phyloP scores from a whole-genome alignment of 345 rosid species.

The Sonneratia alba region DNA sequence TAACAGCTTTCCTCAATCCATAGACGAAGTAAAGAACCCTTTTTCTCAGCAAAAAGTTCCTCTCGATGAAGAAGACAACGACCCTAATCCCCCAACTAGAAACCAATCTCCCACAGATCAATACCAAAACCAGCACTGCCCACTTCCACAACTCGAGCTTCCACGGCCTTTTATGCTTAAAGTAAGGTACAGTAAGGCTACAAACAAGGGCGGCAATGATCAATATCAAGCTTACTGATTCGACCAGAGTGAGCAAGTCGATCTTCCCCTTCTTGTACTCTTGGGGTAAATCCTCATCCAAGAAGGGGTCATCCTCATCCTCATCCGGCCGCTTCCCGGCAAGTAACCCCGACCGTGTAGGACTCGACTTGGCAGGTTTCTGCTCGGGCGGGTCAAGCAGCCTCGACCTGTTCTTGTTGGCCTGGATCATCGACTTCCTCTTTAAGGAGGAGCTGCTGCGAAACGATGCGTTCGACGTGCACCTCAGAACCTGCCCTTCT shows the following conservation, averaged over 20 bases:
- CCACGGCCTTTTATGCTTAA: conserved; percentile 25
- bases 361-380: conserved; percentile 8
- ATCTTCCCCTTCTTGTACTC: conserved; percentile 33
- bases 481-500: conserved; percentile 31
- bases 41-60: conserved; percentile 56
- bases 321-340: conserved; percentile 21
- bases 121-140: conserved; percentile 50
- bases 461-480: conserved; percentile 27
- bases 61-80: conserved; percentile 48
- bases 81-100: conserved; percentile 57
- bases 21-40: conserved; percentile 66
- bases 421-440: conserved; percentile 19
- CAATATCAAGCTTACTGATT: conserved; percentile 49
- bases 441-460: conserved; percentile 17
- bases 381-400: conserved; percentile 32
- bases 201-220: conserved; percentile 31
- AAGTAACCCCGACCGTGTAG: background rate
- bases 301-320: conserved; percentile 56
- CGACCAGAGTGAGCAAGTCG: conserved; percentile 24
- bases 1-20: conserved; percentile 48
- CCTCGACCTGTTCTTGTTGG: conserved; percentile 22
- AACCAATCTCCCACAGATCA: conserved; percentile 60
- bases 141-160: conserved; percentile 60
- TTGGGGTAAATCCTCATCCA: conserved; percentile 48
- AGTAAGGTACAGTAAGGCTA: conserved; percentile 25